Base-by-base conservation (phyloP, 768 basidiomycete species). In the Calocybe cyanea region DNA sequence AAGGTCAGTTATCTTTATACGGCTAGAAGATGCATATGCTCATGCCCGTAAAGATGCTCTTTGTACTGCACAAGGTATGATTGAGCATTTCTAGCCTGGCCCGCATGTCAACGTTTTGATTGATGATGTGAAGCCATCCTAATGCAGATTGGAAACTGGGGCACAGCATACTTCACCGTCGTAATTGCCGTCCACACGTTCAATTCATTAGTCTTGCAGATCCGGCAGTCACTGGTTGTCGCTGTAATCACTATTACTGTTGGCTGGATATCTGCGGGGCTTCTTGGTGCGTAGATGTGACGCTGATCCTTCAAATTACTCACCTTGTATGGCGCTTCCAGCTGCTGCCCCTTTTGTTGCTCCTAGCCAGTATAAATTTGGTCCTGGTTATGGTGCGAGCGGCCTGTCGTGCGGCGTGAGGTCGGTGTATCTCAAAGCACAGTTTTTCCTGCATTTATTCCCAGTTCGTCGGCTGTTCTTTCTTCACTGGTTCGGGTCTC, bases 151-250 rank as follows among this genome's bases (percentile, higher is more conserved):
- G 84, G 80, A 18, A 76, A 80, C 51, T 76, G 78, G 61, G 67
- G 77, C 1, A 73, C 71, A 13, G 78, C 78, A 14, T 86, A 76
- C 64, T 90, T 87, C 61, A 83, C 77, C 2, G 69, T 75, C 8
- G 69, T 73, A 4, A 81, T 85, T 52, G 80, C 81, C 0, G 54
- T 85, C 8, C 86, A 89, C 60, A 79, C 81, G 0, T 84, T 87
- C 68, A 75, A 70, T 51, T 78, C 84, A 13, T 68, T 88, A 31
- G 79, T 83, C 11, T 64, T 88, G 43, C 72, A 70, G 35, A 68
- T 68, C 49, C 73, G 73, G 28, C 78, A 80, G 49, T 74, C 79
- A 7, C 56, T 61, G 11, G 68, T 78, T 60, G 63, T 78, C 23
- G 78, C 73, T 48, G 58, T 63, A 1, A 58, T 61, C 2, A 60